These are phyloP conservation scores for Crithidia fasciculata DNA, from an alignment of 208 protist genomes.

Conservation along the genomic window DNA sequence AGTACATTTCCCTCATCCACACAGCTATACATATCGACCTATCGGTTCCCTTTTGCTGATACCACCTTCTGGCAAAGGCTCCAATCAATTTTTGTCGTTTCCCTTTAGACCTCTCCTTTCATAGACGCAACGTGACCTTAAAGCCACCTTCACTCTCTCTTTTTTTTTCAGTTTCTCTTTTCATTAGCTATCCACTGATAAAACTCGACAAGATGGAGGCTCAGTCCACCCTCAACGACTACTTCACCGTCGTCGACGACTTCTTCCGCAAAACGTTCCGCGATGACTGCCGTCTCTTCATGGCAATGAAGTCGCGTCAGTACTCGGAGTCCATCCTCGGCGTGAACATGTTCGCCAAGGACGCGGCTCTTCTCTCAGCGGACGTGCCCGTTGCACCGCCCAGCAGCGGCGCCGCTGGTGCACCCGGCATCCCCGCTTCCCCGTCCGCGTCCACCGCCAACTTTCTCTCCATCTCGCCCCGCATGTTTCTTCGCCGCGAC, in stretches of 20 bases:
- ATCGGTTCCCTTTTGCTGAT: no score
- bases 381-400: conserved; percentile 1
- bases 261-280: conserved; percentile 90
- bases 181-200: background rate
- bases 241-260: conserved; percentile 84
- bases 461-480: conserved; percentile 73
- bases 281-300: conserved; percentile 71
- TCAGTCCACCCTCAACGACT: conserved; percentile 68
- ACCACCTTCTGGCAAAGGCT: no score
- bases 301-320: conserved; percentile 80
- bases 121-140: no score
- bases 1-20: no score
- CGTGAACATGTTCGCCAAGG: conserved; percentile 44
- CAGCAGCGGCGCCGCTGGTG: background rate
- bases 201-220: conserved; percentile 55
- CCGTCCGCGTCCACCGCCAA: conserved; percentile 18
- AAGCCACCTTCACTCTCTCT: no score
- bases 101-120: no score
- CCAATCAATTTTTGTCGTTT: no score
- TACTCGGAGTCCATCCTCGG: conserved; percentile 59
- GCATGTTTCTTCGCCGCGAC: conserved; percentile 64
- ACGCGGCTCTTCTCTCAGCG: conserved; percentile 15
- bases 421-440: no score
- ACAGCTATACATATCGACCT: no score
- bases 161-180: no score